phyloP scores from a whole-genome alignment of 768 basidiomycete genomes.

The Mycena kentingensis region DNA sequence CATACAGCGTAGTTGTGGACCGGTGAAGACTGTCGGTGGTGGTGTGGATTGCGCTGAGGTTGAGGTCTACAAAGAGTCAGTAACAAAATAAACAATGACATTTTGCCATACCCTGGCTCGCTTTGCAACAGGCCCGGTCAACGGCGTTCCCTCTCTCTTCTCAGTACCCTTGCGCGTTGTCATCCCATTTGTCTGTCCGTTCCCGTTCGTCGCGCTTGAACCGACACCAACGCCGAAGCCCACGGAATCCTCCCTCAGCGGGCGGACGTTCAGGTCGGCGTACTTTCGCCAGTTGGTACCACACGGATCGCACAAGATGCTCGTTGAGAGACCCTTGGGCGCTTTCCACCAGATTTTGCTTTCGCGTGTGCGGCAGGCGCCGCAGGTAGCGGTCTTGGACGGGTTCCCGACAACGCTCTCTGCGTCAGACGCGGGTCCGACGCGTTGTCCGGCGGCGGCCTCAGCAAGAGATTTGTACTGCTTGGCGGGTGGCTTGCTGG shows the following conservation, averaged over 20 bases:
- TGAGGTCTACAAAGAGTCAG: slow-evolving; percentile 40
- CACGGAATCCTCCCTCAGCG: slow-evolving; percentile 65
- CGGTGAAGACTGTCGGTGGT: slow-evolving; percentile 54
- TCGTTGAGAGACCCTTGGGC: slow-evolving; percentile 78
- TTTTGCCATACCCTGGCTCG: slow-evolving; percentile 49
- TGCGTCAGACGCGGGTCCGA: slow-evolving; percentile 70
- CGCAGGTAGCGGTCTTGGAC: slow-evolving; percentile 65
- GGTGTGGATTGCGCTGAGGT: slow-evolving; percentile 61
- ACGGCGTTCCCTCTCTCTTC: slow-evolving; percentile 66
- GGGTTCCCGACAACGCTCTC: slow-evolving; percentile 67
- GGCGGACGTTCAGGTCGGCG: slow-evolving; percentile 80
- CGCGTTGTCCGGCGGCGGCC: slow-evolving; percentile 46
- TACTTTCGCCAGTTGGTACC: slow-evolving; percentile 93
- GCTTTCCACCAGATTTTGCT: slow-evolving; percentile 89
- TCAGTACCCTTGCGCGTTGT: slow-evolving; percentile 65
- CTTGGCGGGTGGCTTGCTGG: slow-evolving; percentile 37
- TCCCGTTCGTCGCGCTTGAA: no score
- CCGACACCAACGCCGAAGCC: not conserved
- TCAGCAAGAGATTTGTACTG: slow-evolving; percentile 42
- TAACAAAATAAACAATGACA: slow-evolving; percentile 2
- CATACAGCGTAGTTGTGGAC: slow-evolving; percentile 70
- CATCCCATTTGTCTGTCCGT: no score
- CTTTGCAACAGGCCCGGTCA: slow-evolving; percentile 47
- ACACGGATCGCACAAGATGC: slow-evolving; percentile 81
- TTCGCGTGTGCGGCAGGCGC: slow-evolving; percentile 82